phyloP scores from a whole-genome alignment of 257 asterid genomes.

The Nicotiana tabacum region DNA sequence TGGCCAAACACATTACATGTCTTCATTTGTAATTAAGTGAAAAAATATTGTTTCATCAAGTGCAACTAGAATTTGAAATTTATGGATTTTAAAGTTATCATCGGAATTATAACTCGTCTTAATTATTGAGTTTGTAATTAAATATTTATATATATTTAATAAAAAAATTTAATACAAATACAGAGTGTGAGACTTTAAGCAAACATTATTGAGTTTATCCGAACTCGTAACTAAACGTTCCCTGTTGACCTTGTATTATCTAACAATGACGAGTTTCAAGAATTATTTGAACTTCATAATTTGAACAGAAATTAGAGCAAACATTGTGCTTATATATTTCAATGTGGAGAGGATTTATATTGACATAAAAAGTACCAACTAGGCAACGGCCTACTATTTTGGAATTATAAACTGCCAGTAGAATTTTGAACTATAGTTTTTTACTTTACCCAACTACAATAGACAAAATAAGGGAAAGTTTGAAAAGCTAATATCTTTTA shows the following conservation, averaged over 20 bases:
- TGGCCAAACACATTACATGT: neutral
- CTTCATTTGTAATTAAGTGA: too few relatives aligned
- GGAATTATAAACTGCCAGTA: neutral
- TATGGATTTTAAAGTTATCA: accelerated
- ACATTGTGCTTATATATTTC: too few relatives aligned
- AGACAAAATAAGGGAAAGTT: neutral
- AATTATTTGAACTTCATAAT: neutral
- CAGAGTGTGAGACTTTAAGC: too few relatives aligned
- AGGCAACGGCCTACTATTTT: neutral
- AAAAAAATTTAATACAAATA: too few relatives aligned
- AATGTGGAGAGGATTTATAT: too few relatives aligned
- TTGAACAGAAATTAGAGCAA: neutral
- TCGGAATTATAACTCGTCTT: too few relatives aligned
- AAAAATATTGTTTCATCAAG: too few relatives aligned
- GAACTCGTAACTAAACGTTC: neutral
- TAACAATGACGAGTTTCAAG: neutral
- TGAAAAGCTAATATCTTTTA: neutral
- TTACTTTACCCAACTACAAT: neutral
- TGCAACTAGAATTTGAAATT: too few relatives aligned
- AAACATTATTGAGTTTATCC: neutral
- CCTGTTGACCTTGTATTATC: neutral
- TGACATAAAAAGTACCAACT: neutral
- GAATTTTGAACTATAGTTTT: neutral
- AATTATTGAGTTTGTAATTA: too few relatives aligned
- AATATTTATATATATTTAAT: too few relatives aligned